Base-by-base conservation (phyloP, 352 stramenopile species). In the Globisporangium barbulae region DNA sequence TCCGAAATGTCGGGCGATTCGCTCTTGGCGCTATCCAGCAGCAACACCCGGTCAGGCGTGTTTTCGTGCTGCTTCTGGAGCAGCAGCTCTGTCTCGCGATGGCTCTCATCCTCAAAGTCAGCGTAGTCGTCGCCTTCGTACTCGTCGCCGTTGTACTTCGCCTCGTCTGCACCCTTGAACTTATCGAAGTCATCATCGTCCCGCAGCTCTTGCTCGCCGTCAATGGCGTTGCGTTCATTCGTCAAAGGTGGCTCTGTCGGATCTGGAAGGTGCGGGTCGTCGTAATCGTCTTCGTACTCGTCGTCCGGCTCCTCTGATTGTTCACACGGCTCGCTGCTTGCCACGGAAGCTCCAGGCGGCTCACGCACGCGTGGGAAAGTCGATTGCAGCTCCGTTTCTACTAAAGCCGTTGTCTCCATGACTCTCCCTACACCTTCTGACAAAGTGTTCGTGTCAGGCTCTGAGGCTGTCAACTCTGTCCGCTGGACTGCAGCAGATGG, bases 1-100 rank as follows among this genome's bases (percentile, higher is more conserved):
- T 64, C 58, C 7, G 9, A 28, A 25, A 56, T 56, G 8, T 56
- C 19, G 15, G 50, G 50, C 3, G 50, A 57, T 19, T 42, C 30
- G 28, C 30, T 42, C 30, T 42, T 42, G 50, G 30, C 1, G 8
- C 17, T 30, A 2, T 9, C 3, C 13, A 53, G 56, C 1, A 31
- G 42, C 56, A n/a, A 7, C 55, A 25, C 19, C 12, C 25, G n/a
- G 10, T 54, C 41, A 12, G 3, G 31, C 35, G 44, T 64, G 17
- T 30, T 8, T 4, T 45, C 33, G 17, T 63, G 64, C 22, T 76
- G 67, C 22, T 63, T 61, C 41, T 68, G 48, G 6, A 85, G 69
- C 53, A 87, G 60, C 5, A 53, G 55, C 9, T 78, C 69, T 0
- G 75, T 87, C 49, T 84, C 75, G 0, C 65, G 61, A 19, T 67